A percentile compares a stretch with the other conserved stretches of the same genome.
These are phyloP conservation scores for Botryotinia calthae DNA, from an alignment of 2,329 filamentous ascomycete genomes.

Conservation along the genomic window DNA sequence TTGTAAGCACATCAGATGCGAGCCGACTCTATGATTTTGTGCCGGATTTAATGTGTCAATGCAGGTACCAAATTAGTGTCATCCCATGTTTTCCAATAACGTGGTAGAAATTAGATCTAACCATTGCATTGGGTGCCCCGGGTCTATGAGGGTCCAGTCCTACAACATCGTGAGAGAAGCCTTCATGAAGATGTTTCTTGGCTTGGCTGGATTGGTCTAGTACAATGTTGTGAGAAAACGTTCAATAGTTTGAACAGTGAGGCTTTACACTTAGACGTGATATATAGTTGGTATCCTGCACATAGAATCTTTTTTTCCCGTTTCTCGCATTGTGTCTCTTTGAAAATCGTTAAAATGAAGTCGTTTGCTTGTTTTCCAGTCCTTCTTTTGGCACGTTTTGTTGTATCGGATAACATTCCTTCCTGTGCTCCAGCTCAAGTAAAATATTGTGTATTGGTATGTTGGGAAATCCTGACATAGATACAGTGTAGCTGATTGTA, in stretches of 20 bases:
- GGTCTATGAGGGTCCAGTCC: background rate
- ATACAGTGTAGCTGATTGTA: background rate
- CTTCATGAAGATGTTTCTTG: background rate
- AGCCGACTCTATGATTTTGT: background rate
- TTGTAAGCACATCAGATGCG: background rate
- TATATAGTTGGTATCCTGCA: background rate
- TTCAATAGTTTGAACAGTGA: slow-evolving; percentile 7
- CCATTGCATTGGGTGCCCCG: background rate
- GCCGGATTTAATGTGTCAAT: background rate
- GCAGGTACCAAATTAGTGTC: background rate
- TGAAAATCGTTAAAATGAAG: background rate
- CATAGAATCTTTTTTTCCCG: background rate
- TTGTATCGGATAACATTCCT: slow-evolving; percentile 5
- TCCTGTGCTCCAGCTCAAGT: slow-evolving; percentile 4
- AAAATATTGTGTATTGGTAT: background rate
- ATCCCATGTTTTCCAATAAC: background rate
- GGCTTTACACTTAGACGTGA: background rate
- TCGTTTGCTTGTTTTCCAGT: background rate
- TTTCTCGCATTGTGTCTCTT: background rate
- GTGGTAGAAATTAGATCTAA: background rate
- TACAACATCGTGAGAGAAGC: background rate
- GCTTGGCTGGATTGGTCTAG: background rate
- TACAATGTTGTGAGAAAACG: background rate
- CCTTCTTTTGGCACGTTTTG: slow-evolving; percentile 1
- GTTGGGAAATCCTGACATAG: background rate